These are phyloP conservation scores for Populus hybrid DNA, from an alignment of 441 rosid genomes.

Conservation along the genomic window DNA sequence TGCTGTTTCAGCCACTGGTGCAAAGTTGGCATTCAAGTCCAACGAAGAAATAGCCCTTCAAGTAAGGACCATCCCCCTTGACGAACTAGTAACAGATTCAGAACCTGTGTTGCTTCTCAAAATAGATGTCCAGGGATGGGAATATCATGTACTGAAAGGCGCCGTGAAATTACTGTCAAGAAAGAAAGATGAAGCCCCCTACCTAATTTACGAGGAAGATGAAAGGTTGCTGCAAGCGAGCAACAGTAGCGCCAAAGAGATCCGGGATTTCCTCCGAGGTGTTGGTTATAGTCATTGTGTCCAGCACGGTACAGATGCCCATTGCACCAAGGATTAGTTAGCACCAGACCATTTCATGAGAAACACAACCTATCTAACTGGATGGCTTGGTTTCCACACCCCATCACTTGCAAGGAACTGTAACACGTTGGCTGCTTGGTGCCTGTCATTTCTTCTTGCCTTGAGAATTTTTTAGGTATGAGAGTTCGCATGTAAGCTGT, in stretches of 20 bases:
- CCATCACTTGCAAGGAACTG: background rate
- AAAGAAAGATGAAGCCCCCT: conserved; percentile 77
- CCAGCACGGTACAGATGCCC: conserved; percentile 86
- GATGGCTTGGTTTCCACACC: background rate
- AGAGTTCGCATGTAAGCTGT: background rate
- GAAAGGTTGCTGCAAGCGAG: conserved; percentile 84
- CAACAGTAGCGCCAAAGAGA: conserved; percentile 79
- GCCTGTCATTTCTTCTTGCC: background rate
- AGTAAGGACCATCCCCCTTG: conserved; percentile 81
- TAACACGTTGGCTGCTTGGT: background rate
- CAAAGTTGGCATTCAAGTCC: conserved; percentile 88
- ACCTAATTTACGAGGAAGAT: conserved; percentile 87
- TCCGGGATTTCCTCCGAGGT: conserved; percentile 54
- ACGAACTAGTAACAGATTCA: conserved; percentile 57
- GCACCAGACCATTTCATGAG: background rate
- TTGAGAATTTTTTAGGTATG: background rate
- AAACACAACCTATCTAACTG: conserved; percentile 7
- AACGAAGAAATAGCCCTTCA: conserved; percentile 85
- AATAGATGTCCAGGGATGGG: conserved; percentile 99
- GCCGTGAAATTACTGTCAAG: conserved; percentile 72
- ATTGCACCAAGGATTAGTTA: conserved; percentile 63
- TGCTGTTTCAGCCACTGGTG: conserved; percentile 90
- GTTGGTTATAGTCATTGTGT: conserved; percentile 69
- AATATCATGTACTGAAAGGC: conserved; percentile 84
- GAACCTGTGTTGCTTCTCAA: conserved; percentile 64